Percentiles rank a stretch among this genome's conserved stretches.
Conservation (phyloP, 257 asterid species). For the Solanum lycopersicoides region DNA sequence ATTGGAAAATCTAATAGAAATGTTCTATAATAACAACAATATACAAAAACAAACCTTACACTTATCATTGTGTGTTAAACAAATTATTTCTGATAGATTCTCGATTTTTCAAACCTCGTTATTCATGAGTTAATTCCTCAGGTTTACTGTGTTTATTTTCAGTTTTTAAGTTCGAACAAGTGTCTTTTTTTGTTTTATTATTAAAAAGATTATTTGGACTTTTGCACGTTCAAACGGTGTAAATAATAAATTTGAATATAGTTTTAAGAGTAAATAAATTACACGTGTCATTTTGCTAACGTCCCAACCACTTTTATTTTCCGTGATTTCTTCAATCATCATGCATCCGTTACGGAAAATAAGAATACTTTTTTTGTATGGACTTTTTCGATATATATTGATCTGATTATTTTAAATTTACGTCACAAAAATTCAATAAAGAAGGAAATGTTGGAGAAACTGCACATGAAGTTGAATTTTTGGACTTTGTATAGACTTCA, state of each 20-base stretch:
- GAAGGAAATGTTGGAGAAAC: neutral
- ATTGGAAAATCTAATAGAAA: neutral
- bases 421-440: neutral
- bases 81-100: fast-evolving
- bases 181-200: neutral
- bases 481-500: too few relatives aligned
- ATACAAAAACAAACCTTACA: neutral
- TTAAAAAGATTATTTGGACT: neutral
- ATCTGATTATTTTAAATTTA: neutral
- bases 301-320: neutral
- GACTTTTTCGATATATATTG: neutral
- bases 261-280: neutral
- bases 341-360: neutral
- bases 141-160: neutral
- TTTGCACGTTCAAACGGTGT: neutral
- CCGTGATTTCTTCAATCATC: neutral
- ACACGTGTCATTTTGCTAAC: neutral
- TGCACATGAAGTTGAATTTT: neutral
- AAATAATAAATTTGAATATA: neutral
- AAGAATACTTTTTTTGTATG: neutral
- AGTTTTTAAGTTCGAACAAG: too few relatives aligned
- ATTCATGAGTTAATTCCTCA: neutral
- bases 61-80: neutral
- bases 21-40: neutral
- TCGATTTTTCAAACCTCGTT: neutral